Evolutionary conservation across 2,329 filamentous ascomycete genomes (phyloP).

Genomic region (Pseudogymnoascus sp.): DNA sequence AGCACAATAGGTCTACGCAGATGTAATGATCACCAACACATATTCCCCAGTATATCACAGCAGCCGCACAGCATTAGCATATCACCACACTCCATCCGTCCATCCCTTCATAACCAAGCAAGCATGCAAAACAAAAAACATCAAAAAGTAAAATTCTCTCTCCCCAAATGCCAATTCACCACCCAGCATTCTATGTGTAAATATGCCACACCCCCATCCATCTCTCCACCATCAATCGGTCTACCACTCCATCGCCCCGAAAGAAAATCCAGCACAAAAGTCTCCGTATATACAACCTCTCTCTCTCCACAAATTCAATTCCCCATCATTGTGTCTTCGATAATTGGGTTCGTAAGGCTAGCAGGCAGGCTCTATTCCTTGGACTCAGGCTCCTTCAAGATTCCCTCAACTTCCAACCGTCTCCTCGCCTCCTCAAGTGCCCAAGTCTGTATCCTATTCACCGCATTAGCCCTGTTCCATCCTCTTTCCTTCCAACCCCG

Average conservation of each 20-base stretch:
- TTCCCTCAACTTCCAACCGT: conserved; percentile 91
- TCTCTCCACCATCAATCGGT: background rate
- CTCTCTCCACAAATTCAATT: background rate
- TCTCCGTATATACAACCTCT: background rate
- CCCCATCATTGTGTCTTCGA: background rate
- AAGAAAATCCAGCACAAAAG: background rate
- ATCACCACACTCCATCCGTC: background rate
- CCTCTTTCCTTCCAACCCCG: too few relatives aligned
- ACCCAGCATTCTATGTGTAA: background rate
- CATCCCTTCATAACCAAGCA: background rate
- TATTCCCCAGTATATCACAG: background rate
- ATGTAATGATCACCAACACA: background rate
- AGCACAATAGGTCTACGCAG: too few relatives aligned
- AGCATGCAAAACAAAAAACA: background rate
- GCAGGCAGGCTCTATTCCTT: conserved; percentile 31
- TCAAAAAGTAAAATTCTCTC: background rate
- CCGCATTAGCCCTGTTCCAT: conserved; percentile 26
- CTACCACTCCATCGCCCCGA: background rate
- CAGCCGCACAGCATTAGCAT: background rate
- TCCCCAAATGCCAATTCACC: background rate
- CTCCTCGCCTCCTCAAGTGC: conserved; percentile 92
- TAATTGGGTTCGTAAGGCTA: background rate
- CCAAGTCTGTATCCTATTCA: conserved; percentile 91
- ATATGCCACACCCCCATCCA: background rate
- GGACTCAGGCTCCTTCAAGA: conserved; percentile 68